Evolutionary conservation across 2,329 filamentous ascomycete genomes (phyloP), one percentile per base, ranked within the genome.

Genomic region (Apiospora sp.): DNA sequence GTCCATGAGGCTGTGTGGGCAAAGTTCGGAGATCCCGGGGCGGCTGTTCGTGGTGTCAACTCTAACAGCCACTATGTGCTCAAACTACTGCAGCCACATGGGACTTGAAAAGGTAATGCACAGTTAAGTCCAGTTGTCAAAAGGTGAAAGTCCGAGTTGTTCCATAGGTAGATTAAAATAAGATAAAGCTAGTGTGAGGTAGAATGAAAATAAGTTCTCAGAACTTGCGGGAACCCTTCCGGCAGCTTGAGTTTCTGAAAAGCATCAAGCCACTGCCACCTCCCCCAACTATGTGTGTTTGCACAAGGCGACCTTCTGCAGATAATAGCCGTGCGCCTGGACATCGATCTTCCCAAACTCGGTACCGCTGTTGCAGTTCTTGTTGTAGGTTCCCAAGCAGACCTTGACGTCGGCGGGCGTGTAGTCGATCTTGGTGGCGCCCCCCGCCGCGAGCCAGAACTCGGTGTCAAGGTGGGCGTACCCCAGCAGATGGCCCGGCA

Each of bases 321-420:
- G 83, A 80, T 91, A 91, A 76, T 83, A 81, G 22, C 76, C 44
- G 78, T 91, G 89, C 1, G 87, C 83, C 4, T 77, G 69, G 44
- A 84, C 73, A 73, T 89, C 81, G 48, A 89, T 76, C 1, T 84
- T 85, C 1, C 78, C 72, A 8, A 69, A 69, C 1, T 54, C 5
- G 0, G 85, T 86, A 44, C 85, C 85, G 24, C 77, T 88, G 76
- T 90, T 90, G 81, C 89, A 90, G 44, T 73, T 61, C 14, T 80
- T 77, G 78, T 86, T 89, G 34, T 81, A 80, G 72, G 81, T 83
- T 73, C 89, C 89, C 16, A 79, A 72, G 81, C 88, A 91, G 24
- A 86, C 80, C 67, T 81, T 76, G 75, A 90, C 76, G 68, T 87
- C 83, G 4, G 64, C 71, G 34, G 84, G 74, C 6, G 75, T 74